phyloP scores from a whole-genome alignment of 2,329 filamentous ascomycete species.

The Microdochium paspali region DNA sequence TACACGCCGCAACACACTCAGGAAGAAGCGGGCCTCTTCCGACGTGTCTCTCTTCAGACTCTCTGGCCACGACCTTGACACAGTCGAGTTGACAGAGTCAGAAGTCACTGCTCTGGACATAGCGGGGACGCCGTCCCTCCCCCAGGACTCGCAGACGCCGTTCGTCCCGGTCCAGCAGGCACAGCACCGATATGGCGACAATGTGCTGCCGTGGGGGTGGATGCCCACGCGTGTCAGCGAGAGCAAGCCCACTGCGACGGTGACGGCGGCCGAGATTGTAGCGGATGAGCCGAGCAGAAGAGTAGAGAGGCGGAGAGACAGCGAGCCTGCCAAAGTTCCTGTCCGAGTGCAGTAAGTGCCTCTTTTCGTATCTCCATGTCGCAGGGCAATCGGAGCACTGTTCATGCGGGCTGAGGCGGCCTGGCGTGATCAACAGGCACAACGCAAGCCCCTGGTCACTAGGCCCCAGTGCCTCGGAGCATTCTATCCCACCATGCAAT shows the following conservation, averaged over 20 bases:
- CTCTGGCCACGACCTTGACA: not conserved
- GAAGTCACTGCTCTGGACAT: not conserved
- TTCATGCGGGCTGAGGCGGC: not conserved
- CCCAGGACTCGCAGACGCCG: not conserved
- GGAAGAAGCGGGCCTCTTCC: not conserved
- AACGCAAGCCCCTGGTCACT: not conserved
- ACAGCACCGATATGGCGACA: not conserved
- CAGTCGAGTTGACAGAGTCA: not conserved
- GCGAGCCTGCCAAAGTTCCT: not conserved
- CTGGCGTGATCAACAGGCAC: not conserved
- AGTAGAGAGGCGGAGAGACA: not conserved
- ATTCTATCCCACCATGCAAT: not conserved
- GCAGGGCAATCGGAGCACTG: not conserved
- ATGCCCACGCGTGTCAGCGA: not conserved
- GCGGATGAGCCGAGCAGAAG: not conserved
- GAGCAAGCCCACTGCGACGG: not conserved
- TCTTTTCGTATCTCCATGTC: not conserved
- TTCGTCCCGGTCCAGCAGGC: not conserved
- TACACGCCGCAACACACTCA: not conserved
- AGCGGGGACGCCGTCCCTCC: not conserved
- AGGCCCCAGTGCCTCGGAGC: not conserved
- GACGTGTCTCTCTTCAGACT: not conserved
- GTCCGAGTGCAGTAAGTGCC: not conserved
- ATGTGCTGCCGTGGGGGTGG: not conserved
- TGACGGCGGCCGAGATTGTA: not conserved